Conservation (phyloP, 176 grass and related monocot species). For the Avena insularis region DNA sequence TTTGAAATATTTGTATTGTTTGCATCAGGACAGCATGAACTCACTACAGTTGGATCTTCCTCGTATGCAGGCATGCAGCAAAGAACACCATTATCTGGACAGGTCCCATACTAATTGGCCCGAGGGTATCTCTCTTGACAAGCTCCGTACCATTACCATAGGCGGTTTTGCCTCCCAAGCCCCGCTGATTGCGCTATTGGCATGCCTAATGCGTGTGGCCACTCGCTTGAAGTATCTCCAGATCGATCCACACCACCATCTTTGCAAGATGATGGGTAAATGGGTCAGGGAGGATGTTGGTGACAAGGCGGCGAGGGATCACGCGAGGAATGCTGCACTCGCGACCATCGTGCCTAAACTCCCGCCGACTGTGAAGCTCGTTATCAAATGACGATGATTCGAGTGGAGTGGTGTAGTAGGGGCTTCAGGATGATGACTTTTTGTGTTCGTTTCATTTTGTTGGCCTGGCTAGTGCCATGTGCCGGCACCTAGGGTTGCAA, state of each 20-base stretch:
- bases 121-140: slow-evolving; percentile 15
- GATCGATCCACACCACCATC: slow-evolving; percentile 5
- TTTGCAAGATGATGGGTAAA: neutral
- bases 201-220: neutral
- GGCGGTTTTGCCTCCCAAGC: neutral
- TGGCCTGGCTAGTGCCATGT: neutral
- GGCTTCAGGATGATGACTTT: neutral
- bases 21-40: slow-evolving; percentile 2
- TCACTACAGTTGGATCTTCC: neutral
- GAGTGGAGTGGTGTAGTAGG: neutral
- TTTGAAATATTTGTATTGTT: neutral
- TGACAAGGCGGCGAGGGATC: neutral
- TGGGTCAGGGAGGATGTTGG: slow-evolving; percentile 30
- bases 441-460: neutral
- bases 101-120: neutral
- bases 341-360: neutral
- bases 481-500: neutral
- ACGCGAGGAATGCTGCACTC: neutral
- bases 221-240: neutral
- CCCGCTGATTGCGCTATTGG: neutral
- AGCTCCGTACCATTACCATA: neutral
- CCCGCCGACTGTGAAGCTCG: neutral
- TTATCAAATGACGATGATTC: slow-evolving; percentile 9
- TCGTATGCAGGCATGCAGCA: neutral
- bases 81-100: neutral